phyloP scores from a whole-genome alignment of 2,329 filamentous ascomycete genomes.

The Fusarium sp. region DNA sequence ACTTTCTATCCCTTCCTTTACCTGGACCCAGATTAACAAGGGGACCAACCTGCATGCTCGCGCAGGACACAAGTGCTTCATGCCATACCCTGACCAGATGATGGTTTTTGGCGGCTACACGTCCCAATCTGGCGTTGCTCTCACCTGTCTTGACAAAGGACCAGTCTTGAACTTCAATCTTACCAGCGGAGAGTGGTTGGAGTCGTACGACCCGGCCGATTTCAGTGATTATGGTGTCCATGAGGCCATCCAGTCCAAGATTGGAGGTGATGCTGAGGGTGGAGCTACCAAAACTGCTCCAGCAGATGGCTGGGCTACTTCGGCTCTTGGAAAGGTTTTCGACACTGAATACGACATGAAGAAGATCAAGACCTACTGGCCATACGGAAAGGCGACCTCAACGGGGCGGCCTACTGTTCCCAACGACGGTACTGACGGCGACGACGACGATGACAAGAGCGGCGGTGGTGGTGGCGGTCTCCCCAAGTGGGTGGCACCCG shows the following conservation, averaged over 20 bases:
- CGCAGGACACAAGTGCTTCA: slow-evolving; percentile 80
- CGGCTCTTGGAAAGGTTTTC: slow-evolving; percentile 66
- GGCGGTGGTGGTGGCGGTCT: slow-evolving; percentile 54
- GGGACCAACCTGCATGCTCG: slow-evolving; percentile 68
- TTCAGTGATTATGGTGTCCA: slow-evolving; percentile 79
- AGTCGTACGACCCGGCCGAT: slow-evolving; percentile 73
- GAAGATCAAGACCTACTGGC: slow-evolving; percentile 71
- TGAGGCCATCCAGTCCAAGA: slow-evolving; percentile 68
- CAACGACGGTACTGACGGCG: slow-evolving; percentile 9
- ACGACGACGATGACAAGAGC: slow-evolving; percentile 35
- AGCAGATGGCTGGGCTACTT: slow-evolving; percentile 66
- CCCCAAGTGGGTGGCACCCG: slow-evolving; percentile 69
- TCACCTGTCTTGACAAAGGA: slow-evolving; percentile 62
- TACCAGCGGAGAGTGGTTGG: slow-evolving; percentile 75
- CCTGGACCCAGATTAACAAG: slow-evolving; percentile 71
- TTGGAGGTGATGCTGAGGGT: slow-evolving; percentile 75
- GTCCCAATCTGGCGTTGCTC: slow-evolving; percentile 40
- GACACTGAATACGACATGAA: slow-evolving; percentile 64
- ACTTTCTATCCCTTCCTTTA: slow-evolving; percentile 82
- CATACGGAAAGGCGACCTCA: slow-evolving; percentile 59
- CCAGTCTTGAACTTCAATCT: slow-evolving; percentile 79
- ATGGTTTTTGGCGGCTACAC: slow-evolving; percentile 78
- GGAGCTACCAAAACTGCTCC: slow-evolving; percentile 78
- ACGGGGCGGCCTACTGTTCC: slow-evolving; percentile 35
- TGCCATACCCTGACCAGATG: slow-evolving; percentile 84